Conservation (phyloP, 2,329 filamentous ascomycete genomes). For the Calonectria pteridis region DNA sequence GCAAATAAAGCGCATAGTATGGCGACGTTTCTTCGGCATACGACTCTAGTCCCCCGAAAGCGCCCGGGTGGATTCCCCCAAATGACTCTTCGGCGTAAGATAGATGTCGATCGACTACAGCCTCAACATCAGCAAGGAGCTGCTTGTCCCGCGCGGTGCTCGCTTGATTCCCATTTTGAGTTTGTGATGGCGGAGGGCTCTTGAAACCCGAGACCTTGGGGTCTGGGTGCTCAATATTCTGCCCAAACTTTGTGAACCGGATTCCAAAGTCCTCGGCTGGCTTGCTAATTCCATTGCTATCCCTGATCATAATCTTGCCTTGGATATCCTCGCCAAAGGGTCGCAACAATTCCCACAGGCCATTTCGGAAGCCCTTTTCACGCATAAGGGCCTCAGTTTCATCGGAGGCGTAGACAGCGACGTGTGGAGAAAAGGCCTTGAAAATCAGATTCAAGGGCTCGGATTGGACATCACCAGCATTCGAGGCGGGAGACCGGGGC, state of each 20-base stretch:
- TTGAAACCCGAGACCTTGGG: constrained; percentile 47
- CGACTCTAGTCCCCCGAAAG: constrained; percentile 56
- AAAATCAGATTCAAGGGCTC: constrained; percentile 78
- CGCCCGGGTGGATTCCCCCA: constrained; percentile 50
- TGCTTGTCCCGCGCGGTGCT: constrained; percentile 47
- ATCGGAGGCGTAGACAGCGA: constrained; percentile 86
- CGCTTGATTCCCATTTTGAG: constrained; percentile 43
- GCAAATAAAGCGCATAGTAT: constrained; percentile 88
- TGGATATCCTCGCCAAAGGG: constrained; percentile 91
- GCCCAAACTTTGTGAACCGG: constrained; percentile 81
- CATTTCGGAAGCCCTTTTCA: constrained; percentile 86
- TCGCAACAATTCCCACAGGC: constrained; percentile 86
- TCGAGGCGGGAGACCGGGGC: constrained; percentile 59
- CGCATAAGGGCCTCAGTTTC: constrained; percentile 85
- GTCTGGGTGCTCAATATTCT: constrained; percentile 66
- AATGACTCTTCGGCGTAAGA: constrained; percentile 77
- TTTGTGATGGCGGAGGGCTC: constrained; percentile 54
- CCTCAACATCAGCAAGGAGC: constrained; percentile 76
- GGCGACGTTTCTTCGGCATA: constrained; percentile 72
- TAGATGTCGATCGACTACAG: constrained; percentile 83
- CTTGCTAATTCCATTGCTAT: constrained; percentile 87
- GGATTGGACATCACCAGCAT: constrained; percentile 58
- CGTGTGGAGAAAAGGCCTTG: constrained; percentile 88
- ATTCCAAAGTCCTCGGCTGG: constrained; percentile 92
- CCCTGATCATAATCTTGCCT: constrained; percentile 90